phyloP scores from a whole-genome alignment of 768 basidiomycete genomes.

The Trametes punicea region DNA sequence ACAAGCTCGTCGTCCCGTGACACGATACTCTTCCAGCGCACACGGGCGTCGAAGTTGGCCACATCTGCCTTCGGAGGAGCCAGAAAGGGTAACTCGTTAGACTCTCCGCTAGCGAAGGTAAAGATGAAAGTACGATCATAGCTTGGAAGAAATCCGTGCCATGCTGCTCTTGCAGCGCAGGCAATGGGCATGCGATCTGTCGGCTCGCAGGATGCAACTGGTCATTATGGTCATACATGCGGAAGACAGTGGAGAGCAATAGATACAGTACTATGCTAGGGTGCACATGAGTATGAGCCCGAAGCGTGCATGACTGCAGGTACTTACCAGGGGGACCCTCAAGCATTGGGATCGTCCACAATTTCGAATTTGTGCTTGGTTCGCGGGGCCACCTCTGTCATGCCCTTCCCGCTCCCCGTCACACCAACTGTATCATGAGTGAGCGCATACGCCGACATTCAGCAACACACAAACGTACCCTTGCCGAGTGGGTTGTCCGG shows the following conservation, averaged over 20 bases:
- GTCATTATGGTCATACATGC: slow-evolving; percentile 7
- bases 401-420: slow-evolving; percentile 84
- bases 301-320: not conserved
- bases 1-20: slow-evolving; percentile 4
- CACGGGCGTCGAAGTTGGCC: not conserved
- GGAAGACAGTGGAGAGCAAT: not conserved
- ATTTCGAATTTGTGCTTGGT: slow-evolving; percentile 74
- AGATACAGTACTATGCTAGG: slow-evolving; percentile 10
- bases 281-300: not conserved
- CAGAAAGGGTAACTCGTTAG: slow-evolving; percentile 3
- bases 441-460: not conserved
- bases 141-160: not conserved
- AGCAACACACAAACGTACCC: slow-evolving; percentile 50
- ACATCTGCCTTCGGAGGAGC: slow-evolving; percentile 1
- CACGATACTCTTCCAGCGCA: not conserved
- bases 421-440: slow-evolving; percentile 65
- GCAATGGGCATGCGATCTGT: not conserved
- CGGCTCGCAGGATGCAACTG: not conserved
- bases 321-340: slow-evolving; percentile 7
- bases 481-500: slow-evolving; percentile 87
- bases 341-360: slow-evolving; percentile 35
- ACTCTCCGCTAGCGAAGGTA: not conserved
- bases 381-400: slow-evolving; percentile 70
- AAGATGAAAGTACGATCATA: slow-evolving; percentile 5
- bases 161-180: no score